Conservation (phyloP, 2,329 filamentous ascomycete genomes). For the Thelonectria rubi region DNA sequence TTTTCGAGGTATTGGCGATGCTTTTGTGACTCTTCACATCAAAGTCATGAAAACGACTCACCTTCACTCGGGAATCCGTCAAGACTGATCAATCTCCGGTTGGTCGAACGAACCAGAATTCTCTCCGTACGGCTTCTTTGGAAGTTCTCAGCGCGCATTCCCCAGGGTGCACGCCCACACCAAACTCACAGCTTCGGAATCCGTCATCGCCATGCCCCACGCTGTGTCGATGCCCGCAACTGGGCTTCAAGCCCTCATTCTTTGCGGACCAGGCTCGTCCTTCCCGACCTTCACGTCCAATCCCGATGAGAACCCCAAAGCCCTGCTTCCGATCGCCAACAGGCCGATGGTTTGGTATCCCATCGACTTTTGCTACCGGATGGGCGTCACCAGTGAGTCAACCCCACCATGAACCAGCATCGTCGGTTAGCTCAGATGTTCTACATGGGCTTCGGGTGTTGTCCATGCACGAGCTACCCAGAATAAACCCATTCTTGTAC, state of each 20-base stretch:
- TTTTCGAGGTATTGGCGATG: conserved; percentile 40
- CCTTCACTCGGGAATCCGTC: conserved; percentile 14
- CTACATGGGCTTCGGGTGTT: not conserved
- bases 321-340: conserved; percentile 83
- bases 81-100: conserved; percentile 15
- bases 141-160: not conserved
- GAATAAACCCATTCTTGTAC: not conserved
- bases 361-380: conserved; percentile 84
- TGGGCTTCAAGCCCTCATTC: conserved; percentile 83
- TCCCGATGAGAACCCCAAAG: conserved; percentile 83
- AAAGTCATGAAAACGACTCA: conserved; percentile 35
- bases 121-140: not conserved
- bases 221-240: conserved; percentile 76
- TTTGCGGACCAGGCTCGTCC: conserved; percentile 83
- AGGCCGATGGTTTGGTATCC: conserved; percentile 91
- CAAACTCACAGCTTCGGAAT: conserved; percentile 17
- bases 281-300: conserved; percentile 85
- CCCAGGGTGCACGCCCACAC: conserved; percentile 1
- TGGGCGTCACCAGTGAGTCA: conserved; percentile 75
- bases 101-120: not conserved
- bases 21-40: conserved; percentile 42
- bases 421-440: not conserved
- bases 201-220: conserved; percentile 70
- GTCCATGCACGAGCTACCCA: not conserved
- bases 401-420: conserved; percentile 1